Evolutionary conservation across 2,329 filamentous ascomycete species (phyloP).

Genomic region (Elsinoe perseae): DNA sequence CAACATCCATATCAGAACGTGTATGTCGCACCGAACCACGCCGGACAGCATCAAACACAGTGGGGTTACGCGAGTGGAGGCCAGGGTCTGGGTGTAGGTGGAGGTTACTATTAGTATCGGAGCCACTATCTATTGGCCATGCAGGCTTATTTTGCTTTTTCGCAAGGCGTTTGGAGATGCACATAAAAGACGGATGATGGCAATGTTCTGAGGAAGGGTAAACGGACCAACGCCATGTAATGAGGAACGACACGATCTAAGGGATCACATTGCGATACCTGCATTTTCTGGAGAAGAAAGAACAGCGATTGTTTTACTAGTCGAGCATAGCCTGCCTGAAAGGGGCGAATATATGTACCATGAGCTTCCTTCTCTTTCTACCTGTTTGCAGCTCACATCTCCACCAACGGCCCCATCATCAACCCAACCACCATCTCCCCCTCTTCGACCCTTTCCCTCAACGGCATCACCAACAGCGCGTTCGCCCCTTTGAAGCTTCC

Average conservation of each 20-base stretch:
- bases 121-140: neutral
- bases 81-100: conserved; percentile 2
- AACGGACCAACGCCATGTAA: neutral
- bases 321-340: neutral
- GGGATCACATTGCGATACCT: neutral
- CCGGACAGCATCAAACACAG: conserved; percentile 9
- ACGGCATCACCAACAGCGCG: conserved; percentile 68
- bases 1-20: conserved; percentile 75
- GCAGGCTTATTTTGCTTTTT: neutral
- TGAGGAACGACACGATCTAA: conserved; percentile 10
- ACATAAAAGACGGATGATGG: neutral
- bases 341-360: neutral
- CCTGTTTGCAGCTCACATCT: neutral
- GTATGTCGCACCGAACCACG: conserved; percentile 62
- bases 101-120: neutral
- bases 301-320: neutral
- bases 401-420: conserved; percentile 56
- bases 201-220: neutral
- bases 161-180: neutral
- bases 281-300: neutral
- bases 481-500: conserved; percentile 86
- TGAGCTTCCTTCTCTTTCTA: neutral
- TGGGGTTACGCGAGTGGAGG: conserved; percentile 2
- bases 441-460: conserved; percentile 37
- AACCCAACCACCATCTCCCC: conserved; percentile 69